These are phyloP conservation scores for Pseudogymnoascus sp. DNA, from an alignment of 2,329 filamentous ascomycete species.

Conservation along the genomic window DNA sequence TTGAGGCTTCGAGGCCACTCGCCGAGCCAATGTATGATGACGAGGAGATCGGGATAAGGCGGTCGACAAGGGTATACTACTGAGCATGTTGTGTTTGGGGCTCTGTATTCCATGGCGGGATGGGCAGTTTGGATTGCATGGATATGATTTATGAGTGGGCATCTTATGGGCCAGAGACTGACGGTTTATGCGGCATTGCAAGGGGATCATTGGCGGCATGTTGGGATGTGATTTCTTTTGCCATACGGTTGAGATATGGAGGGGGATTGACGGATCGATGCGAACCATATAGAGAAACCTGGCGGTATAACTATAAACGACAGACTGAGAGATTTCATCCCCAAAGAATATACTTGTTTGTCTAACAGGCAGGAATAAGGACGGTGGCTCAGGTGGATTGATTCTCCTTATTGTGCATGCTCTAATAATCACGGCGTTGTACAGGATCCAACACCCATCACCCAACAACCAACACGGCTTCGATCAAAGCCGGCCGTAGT, in stretches of 20 bases:
- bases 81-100: background rate
- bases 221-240: background rate
- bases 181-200: background rate
- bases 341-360: background rate
- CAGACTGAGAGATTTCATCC: background rate
- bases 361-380: too few relatives aligned
- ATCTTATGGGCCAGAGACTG: background rate
- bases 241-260: background rate
- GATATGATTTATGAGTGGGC: constrained; percentile 1
- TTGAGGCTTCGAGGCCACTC: constrained; percentile 19
- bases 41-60: constrained; percentile 34
- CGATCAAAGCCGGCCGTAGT: background rate
- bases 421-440: too few relatives aligned
- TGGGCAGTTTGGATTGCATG: background rate
- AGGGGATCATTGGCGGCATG: background rate
- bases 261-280: background rate
- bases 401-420: too few relatives aligned
- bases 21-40: constrained; percentile 42
- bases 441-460: too few relatives aligned
- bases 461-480: background rate
- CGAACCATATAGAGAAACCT: background rate
- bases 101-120: too few relatives aligned
- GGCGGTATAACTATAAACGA: background rate
- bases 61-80: constrained; percentile 7
- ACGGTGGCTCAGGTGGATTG: too few relatives aligned